phyloP scores from a whole-genome alignment of 768 basidiomycete species.

The Dioszegia hungarica region DNA sequence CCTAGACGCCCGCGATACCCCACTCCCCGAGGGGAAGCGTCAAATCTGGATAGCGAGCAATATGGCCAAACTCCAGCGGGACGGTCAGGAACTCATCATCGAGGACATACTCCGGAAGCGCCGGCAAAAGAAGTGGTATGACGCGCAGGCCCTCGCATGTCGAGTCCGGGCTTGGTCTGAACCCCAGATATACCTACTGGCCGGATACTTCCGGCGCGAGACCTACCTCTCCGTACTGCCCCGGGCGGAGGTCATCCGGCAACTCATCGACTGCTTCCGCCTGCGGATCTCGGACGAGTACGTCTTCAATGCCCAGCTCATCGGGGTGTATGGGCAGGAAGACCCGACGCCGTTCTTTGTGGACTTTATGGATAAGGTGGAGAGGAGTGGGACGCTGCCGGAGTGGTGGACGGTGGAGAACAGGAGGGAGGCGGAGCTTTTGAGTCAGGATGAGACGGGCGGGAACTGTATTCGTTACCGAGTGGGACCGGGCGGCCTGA shows the following conservation, averaged over 20 bases:
- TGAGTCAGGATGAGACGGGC: background rate
- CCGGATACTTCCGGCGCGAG: too few relatives aligned
- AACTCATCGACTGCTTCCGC: conserved; percentile 8
- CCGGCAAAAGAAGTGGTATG: too few relatives aligned
- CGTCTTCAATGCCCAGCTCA: background rate
- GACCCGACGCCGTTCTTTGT: background rate
- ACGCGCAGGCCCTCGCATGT: too few relatives aligned
- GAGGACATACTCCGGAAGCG: too few relatives aligned
- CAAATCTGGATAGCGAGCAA: too few relatives aligned
- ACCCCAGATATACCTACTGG: too few relatives aligned
- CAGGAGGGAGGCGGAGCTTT: background rate
- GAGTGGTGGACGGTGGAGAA: background rate
- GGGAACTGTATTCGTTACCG: conserved; percentile 1
- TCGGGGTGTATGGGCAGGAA: background rate
- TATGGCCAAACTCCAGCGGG: too few relatives aligned
- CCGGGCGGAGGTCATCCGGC: background rate
- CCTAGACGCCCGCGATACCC: too few relatives aligned
- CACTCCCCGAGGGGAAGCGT: too few relatives aligned
- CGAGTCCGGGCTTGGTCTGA: too few relatives aligned
- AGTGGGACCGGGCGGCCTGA: background rate
- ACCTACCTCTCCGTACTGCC: background rate
- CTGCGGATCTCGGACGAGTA: conserved; percentile 6
- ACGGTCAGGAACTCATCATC: too few relatives aligned
- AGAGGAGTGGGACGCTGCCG: background rate
- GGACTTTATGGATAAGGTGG: background rate